These are phyloP conservation scores for Stellera chamaejasme DNA, from an alignment of 345 rosid species.

Conservation along the genomic window DNA sequence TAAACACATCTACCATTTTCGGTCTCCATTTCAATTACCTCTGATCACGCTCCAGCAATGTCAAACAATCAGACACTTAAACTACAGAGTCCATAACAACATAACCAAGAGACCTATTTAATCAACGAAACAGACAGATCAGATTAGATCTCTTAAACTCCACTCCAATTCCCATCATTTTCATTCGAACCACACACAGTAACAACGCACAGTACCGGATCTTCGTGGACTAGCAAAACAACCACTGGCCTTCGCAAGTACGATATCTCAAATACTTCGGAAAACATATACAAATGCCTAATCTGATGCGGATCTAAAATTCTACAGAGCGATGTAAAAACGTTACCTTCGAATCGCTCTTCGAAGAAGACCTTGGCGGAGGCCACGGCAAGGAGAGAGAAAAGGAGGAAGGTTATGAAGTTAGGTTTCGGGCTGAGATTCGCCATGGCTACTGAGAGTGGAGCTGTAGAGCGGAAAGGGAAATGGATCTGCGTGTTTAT, in stretches of 20 bases:
- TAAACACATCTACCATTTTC: too few species aligned
- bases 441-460: conserved; percentile 29
- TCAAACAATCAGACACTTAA: too few species aligned
- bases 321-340: conserved; percentile 1
- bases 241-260: too few species aligned
- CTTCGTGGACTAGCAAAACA: conserved; percentile 1
- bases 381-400: conserved; percentile 36
- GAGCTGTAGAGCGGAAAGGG: conserved; percentile 7
- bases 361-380: conserved; percentile 77
- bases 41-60: too few species aligned
- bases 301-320: conserved; percentile 9
- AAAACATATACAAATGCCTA: not conserved
- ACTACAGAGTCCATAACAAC: too few species aligned
- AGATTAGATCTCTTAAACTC: conserved; percentile 16
- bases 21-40: too few species aligned
- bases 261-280: not conserved
- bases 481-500: not conserved
- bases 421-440: conserved; percentile 21
- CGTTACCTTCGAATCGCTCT: conserved; percentile 80
- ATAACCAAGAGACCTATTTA: too few species aligned
- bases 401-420: conserved; percentile 22
- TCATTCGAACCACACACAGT: not conserved
- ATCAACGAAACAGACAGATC: too few species aligned
- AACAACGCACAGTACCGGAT: conserved; percentile 5
- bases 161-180: conserved; percentile 3